Base-by-base conservation (phyloP, 2,329 filamentous ascomycete species). In the Fusarium kyushuense region DNA sequence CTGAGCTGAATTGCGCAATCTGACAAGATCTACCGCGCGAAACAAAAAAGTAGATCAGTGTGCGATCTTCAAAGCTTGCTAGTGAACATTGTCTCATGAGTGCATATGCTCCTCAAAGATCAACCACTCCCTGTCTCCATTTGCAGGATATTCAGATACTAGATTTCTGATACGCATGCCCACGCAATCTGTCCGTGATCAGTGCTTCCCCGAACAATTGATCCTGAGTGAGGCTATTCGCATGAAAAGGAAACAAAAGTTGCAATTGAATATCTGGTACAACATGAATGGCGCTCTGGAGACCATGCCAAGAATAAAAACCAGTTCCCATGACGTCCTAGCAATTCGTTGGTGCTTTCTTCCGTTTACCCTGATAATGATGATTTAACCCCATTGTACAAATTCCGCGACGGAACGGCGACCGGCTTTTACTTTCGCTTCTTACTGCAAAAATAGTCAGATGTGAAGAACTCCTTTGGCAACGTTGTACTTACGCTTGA, bases 361-460 rank as follows among this genome's bases (percentile, higher is more conserved):
- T n/a, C 40, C 43, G 52, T 47, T 53, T 5, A 30, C 21, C 36
- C 35, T 9, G 17, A 27, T 38, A 21, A 51, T 38, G 10, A 49
- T 19, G 23, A 47, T 43, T 43, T 53, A 35, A 51, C 54, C 33
- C 21, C 33, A 47, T 40, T 33, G 42, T 58, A 27, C 27, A 38
- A 35, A 51, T 30, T 40, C 54, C 41, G 56, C 40, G 30, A 53
- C 25, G 27, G 35, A 47, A 27, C 14, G 19, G 32, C 38, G 35
- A 38, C 33, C 32, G 46, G 9, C 16, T 47, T 17, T 63, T 54
- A 74, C 46, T 73, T 74, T 61, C 40, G 61, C 60, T 74, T 73
- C 52, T 74, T 74, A 41, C 67, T 74, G 42, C 16, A 36, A 10
- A 29, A n/a, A 29, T 5, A 33, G 48, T 74, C 29, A 74, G 71